These are phyloP conservation scores for Penicillium arizonense DNA, from an alignment of 495 filamentous ascomycete genomes.

Conservation along the genomic window DNA sequence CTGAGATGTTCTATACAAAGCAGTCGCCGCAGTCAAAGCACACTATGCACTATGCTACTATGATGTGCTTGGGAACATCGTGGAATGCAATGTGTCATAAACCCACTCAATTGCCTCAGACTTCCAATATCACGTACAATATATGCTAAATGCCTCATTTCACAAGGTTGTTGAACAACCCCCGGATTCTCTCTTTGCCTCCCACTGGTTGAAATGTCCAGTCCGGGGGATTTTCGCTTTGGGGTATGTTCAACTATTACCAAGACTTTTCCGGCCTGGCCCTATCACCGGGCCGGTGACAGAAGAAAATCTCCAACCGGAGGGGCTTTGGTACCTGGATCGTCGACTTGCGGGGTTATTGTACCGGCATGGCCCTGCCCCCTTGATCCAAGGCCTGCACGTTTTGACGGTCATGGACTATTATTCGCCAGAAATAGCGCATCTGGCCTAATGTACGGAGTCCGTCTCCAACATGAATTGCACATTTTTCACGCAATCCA, in stretches of 20 bases:
- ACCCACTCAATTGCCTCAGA: not conserved
- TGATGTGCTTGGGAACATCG: slow-evolving; percentile 23
- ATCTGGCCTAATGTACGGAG: not conserved
- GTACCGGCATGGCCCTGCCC: not conserved
- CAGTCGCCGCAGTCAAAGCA: no score
- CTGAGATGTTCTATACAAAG: slow-evolving; percentile 4
- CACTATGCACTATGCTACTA: not conserved
- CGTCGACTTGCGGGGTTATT: slow-evolving; percentile 27
- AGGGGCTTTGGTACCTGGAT: slow-evolving; percentile 28
- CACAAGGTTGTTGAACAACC: not conserved
- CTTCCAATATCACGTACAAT: not conserved
- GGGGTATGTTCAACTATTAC: not conserved
- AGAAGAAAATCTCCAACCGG: slow-evolving; percentile 14
- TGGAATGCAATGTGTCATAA: slow-evolving; percentile 30
- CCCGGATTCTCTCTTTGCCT: not conserved
- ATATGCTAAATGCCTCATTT: slow-evolving; percentile 14
- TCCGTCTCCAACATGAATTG: slow-evolving; percentile 3
- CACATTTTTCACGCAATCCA: slow-evolving; percentile 8
- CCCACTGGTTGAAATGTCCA: not conserved
- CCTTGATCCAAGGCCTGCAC: not conserved
- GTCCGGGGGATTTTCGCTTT: slow-evolving; percentile 29
- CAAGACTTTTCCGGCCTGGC: not conserved
- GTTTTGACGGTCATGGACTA: not conserved
- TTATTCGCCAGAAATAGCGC: slow-evolving; percentile 7
- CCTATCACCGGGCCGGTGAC: slow-evolving; percentile 18